phyloP scores from a whole-genome alignment of 768 basidiomycete species.

The Lanmaoa rubissima region DNA sequence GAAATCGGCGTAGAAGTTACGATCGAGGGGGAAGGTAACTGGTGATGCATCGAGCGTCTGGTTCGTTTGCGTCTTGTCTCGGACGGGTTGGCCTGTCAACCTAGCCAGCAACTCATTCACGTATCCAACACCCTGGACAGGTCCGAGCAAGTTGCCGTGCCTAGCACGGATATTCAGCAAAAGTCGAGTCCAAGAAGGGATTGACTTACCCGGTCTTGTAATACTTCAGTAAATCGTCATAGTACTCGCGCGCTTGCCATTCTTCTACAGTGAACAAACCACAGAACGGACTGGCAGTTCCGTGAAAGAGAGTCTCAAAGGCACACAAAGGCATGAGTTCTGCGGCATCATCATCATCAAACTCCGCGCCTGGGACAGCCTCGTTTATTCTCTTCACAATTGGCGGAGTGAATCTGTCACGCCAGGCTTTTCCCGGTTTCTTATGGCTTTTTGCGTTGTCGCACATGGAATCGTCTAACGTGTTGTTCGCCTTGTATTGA shows the following conservation, averaged over 20 bases:
- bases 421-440: constrained; percentile 51
- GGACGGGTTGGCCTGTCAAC: constrained; percentile 60
- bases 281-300: constrained; percentile 64
- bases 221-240: constrained; percentile 72
- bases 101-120: constrained; percentile 87
- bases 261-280: constrained; percentile 62
- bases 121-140: constrained; percentile 82
- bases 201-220: constrained; percentile 66
- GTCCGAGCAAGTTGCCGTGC: constrained; percentile 67
- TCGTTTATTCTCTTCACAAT: constrained; percentile 60
- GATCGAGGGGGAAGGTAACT: constrained; percentile 69
- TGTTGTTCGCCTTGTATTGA: constrained; percentile 52
- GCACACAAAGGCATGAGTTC: constrained; percentile 73
- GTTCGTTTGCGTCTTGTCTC: constrained; percentile 76
- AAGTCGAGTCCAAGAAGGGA: not conserved
- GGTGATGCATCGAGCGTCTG: constrained; percentile 65
- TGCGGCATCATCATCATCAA: constrained; percentile 53
- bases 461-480: constrained; percentile 66
- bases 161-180: constrained; percentile 33
- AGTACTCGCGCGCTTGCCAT: constrained; percentile 67
- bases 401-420: constrained; percentile 48
- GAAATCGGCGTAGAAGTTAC: constrained; percentile 75
- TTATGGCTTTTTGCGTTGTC: constrained; percentile 50
- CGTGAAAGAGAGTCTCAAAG: constrained; percentile 68
- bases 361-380: constrained; percentile 59